phyloP scores from a whole-genome alignment of 1,284 basidiomycete species.

The Apiotrichum brassicae region DNA sequence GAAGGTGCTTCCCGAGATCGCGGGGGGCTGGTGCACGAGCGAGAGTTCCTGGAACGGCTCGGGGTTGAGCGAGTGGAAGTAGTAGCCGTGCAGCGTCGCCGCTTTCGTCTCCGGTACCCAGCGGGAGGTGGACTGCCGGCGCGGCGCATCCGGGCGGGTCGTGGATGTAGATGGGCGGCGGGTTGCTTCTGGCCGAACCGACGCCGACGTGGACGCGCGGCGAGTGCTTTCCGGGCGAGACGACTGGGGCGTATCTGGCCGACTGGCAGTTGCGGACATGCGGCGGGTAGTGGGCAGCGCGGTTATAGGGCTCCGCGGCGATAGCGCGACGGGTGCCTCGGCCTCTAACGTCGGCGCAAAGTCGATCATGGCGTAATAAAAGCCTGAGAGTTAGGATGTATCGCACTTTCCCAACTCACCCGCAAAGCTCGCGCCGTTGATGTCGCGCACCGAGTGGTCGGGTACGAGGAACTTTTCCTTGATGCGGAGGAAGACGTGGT shows the following conservation, averaged over 20 bases:
- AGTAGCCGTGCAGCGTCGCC: conserved; percentile 56
- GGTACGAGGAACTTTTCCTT: conserved; percentile 94
- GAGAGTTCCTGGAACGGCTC: conserved; percentile 49
- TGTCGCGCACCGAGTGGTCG: conserved; percentile 85
- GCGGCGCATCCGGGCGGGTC: conserved; percentile 11
- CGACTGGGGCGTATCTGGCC: conserved; percentile 19
- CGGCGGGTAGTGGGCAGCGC: conserved; percentile 13
- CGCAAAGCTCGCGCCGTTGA: conserved; percentile 91
- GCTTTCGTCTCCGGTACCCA: conserved; percentile 20
- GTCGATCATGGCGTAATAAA: conserved; percentile 62
- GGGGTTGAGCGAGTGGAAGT: conserved; percentile 64
- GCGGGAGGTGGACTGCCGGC: conserved; percentile 19
- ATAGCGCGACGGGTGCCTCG: conserved; percentile 22
- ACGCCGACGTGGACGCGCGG: conserved; percentile 9
- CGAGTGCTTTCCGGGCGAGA: too few relatives aligned
- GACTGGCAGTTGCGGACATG: conserved; percentile 8
- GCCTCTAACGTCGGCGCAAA: conserved; percentile 31
- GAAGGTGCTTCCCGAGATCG: conserved; percentile 34
- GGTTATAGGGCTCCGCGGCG: conserved; percentile 20
- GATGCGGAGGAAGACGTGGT: conserved; percentile 80
- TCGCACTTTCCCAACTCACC: conserved; percentile 52
- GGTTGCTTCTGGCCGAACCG: neutral
- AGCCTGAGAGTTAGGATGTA: conserved; percentile 51
- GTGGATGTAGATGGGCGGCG: conserved; percentile 14
- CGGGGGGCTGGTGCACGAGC: conserved; percentile 45